Percentiles rank a stretch among this genome's conserved stretches.
phyloP scores from a whole-genome alignment of 371 early-diverging fungal species.

The Umbelopsis sp. region DNA sequence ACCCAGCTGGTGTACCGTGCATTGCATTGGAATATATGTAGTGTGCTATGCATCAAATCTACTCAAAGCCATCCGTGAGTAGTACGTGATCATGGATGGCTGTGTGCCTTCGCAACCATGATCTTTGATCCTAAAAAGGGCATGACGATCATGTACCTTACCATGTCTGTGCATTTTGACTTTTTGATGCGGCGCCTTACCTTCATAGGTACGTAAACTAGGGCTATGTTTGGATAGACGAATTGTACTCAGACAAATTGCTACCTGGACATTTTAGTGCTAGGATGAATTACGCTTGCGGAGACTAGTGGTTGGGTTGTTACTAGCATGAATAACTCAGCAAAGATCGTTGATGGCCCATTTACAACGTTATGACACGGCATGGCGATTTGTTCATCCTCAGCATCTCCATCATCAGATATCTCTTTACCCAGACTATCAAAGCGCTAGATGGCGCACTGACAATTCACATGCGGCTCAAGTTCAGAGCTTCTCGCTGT shows the following conservation, averaged over 20 bases:
- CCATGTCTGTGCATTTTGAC: constrained; percentile 8
- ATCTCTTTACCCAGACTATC: no score
- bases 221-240: constrained; percentile 9
- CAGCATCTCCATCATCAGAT: no score
- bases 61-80: no score
- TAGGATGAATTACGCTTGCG: background rate
- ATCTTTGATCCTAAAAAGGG: background rate
- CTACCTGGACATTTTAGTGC: constrained; percentile 1
- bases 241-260: constrained; percentile 11
- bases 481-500: background rate
- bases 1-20: no score
- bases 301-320: background rate
- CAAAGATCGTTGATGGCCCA: no score
- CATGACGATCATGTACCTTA: constrained; percentile 1
- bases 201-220: background rate
- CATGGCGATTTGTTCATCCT: no score
- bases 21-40: no score
- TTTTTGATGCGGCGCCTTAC: background rate
- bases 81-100: no score
- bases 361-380: no score
- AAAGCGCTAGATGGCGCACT: background rate
- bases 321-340: no score
- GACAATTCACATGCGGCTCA: constrained; percentile 10
- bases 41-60: no score
- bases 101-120: background rate